These are phyloP conservation scores for Saccharomyces hybrid DNA, from an alignment of 1,139 yeast species.

Conservation along the genomic window DNA sequence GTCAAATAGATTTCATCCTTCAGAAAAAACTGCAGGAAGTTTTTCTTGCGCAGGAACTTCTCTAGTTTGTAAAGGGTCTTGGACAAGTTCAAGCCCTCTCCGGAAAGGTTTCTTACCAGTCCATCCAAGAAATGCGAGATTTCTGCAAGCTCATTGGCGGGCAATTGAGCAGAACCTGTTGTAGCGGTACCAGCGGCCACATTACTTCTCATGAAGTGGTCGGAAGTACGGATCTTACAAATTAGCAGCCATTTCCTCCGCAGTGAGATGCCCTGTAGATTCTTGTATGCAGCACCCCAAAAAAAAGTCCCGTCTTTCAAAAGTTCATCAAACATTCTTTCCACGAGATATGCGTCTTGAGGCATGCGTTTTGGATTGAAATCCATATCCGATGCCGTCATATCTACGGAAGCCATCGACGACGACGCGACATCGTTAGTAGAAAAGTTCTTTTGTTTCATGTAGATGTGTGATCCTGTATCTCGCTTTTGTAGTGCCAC, in stretches of 20 bases:
- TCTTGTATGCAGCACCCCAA: slow-evolving; percentile 8
- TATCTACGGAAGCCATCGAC: background rate
- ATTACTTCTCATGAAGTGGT: background rate
- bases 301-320: slow-evolving; percentile 8
- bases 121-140: background rate
- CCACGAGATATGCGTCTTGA: slow-evolving; percentile 8
- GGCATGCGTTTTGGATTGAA: slow-evolving; percentile 3
- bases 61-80: slow-evolving; percentile 10
- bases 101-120: background rate
- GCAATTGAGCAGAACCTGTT: background rate
- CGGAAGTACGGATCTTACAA: slow-evolving; percentile 6
- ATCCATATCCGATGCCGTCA: background rate
- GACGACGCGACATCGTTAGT: slow-evolving; percentile 3
- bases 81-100: slow-evolving; percentile 2
- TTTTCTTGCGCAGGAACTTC: slow-evolving; percentile 9
- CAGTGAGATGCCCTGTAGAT: slow-evolving; percentile 6
- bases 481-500: slow-evolving; percentile 1
- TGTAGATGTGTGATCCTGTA: background rate
- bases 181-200: too few species aligned
- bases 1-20: slow-evolving; percentile 7
- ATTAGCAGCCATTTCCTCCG: slow-evolving; percentile 12
- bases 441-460: slow-evolving; percentile 6
- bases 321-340: slow-evolving; percentile 8
- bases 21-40: slow-evolving; percentile 8
- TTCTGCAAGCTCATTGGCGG: background rate